phyloP scores from a whole-genome alignment of 2,329 filamentous ascomycete species.

The Aureobasidium namibiae region DNA sequence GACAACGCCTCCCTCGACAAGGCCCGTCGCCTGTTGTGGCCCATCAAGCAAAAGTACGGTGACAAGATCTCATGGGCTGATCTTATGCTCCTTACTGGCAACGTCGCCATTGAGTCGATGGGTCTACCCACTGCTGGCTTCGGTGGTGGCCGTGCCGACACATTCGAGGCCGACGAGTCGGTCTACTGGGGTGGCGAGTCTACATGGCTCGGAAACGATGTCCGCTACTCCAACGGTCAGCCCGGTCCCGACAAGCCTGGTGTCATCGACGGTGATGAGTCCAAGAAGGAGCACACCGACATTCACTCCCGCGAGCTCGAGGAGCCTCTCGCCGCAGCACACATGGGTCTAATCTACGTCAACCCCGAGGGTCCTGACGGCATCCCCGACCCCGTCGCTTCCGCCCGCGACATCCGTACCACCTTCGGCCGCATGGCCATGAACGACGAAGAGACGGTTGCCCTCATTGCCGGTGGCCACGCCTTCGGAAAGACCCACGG shows the following conservation, averaged over 20 bases:
- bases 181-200: slow-evolving; percentile 70
- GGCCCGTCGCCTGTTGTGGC: slow-evolving; percentile 70
- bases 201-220: slow-evolving; percentile 67
- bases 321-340: slow-evolving; percentile 56
- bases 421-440: slow-evolving; percentile 76
- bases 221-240: slow-evolving; percentile 53
- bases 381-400: slow-evolving; percentile 59
- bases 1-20: slow-evolving; percentile 74
- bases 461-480: slow-evolving; percentile 70
- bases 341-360: slow-evolving; percentile 76
- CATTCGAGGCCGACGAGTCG: slow-evolving; percentile 67
- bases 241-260: slow-evolving; percentile 38
- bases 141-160: slow-evolving; percentile 62
- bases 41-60: slow-evolving; percentile 78
- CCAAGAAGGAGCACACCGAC: slow-evolving; percentile 35
- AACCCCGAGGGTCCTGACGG: slow-evolving; percentile 73
- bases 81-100: slow-evolving; percentile 61
- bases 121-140: slow-evolving; percentile 68
- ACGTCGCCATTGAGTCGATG: slow-evolving; percentile 71
- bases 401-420: slow-evolving; percentile 62
- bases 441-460: slow-evolving; percentile 75
- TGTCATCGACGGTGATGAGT: slow-evolving; percentile 34
- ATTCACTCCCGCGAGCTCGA: slow-evolving; percentile 57
- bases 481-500: slow-evolving; percentile 76
- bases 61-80: slow-evolving; percentile 78